Evolutionary conservation across 805 yeast genomes (phyloP).

Genomic region (Hanseniaspora valbyensis): DNA sequence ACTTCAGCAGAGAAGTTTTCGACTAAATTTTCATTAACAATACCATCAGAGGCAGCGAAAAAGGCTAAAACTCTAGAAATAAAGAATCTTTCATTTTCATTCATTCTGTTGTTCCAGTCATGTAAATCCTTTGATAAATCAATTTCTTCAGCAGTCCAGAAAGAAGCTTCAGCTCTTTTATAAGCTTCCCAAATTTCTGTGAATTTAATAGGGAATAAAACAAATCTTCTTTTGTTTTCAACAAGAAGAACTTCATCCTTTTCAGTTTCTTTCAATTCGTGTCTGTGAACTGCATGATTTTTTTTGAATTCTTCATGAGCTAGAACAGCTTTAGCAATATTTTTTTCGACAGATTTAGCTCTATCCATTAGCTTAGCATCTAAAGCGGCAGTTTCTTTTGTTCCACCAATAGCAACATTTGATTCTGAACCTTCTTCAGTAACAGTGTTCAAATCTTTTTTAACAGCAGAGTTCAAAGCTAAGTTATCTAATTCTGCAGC

Average conservation of each 20-base stretch:
- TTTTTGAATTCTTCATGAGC: slow-evolving; percentile 47
- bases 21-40: slow-evolving; percentile 92
- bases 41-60: slow-evolving; percentile 98
- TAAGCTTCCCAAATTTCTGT: slow-evolving; percentile 98
- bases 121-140: slow-evolving; percentile 82
- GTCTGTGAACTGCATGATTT: slow-evolving; percentile 61
- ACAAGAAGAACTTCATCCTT: slow-evolving; percentile 76
- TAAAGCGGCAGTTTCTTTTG: slow-evolving; percentile 19
- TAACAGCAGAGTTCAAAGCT: slow-evolving; percentile 31
- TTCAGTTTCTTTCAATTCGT: slow-evolving; percentile 60
- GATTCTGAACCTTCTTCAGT: slow-evolving; percentile 25
- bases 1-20: slow-evolving; percentile 97
- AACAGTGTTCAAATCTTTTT: slow-evolving; percentile 36
- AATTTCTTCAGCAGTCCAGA: slow-evolving; percentile 99
- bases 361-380: slow-evolving; percentile 7
- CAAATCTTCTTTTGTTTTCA: slow-evolving; percentile 82
- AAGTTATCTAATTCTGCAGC: slow-evolving; percentile 46
- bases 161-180: slow-evolving; percentile 97
- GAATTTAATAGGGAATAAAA: slow-evolving; percentile 89
- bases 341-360: slow-evolving; percentile 15
- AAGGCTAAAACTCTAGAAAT: slow-evolving; percentile 89
- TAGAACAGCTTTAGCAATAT: slow-evolving; percentile 28
- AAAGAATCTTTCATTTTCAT: slow-evolving; percentile 84
- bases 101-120: slow-evolving; percentile 88
- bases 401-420: slow-evolving; percentile 13